A percentile compares a stretch with the other conserved stretches of the same genome.
Conservation (phyloP, 2,329 filamentous ascomycete species). For the Fusarium nanum region DNA sequence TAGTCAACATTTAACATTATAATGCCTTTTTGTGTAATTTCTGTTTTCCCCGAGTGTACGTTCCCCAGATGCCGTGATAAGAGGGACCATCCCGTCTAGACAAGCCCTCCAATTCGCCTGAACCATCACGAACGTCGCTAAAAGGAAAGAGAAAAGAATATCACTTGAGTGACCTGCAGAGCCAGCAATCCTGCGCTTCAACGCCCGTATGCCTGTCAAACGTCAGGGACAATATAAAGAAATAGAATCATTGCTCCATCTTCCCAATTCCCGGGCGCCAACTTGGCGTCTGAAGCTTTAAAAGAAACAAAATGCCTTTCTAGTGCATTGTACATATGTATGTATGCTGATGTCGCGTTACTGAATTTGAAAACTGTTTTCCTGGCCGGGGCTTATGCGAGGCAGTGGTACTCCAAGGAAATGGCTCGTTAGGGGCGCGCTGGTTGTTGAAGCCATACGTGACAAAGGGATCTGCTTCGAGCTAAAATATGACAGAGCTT, state of each 20-base stretch:
- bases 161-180: slow-evolving; percentile 6
- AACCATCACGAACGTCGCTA: slow-evolving; percentile 5
- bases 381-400: slow-evolving; percentile 42
- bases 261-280: slow-evolving; percentile 2
- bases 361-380: slow-evolving; percentile 23
- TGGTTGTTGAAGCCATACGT: slow-evolving; percentile 50
- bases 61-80: slow-evolving; percentile 13
- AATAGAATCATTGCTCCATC: slow-evolving; percentile 18
- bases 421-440: slow-evolving; percentile 38
- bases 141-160: background rate
- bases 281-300: background rate
- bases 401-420: slow-evolving; percentile 31
- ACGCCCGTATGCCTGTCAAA: slow-evolving; percentile 8
- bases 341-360: slow-evolving; percentile 6
- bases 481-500: slow-evolving; percentile 58
- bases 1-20: background rate
- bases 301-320: slow-evolving; percentile 1
- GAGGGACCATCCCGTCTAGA: slow-evolving; percentile 4
- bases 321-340: background rate
- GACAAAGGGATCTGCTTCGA: slow-evolving; percentile 42
- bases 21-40: slow-evolving; percentile 11
- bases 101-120: slow-evolving; percentile 3
- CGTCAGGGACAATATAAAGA: slow-evolving; percentile 13
- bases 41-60: slow-evolving; percentile 11
- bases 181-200: background rate